Base-by-base conservation (phyloP, 116 monocot species). In the Dioscorea cayenensis region DNA sequence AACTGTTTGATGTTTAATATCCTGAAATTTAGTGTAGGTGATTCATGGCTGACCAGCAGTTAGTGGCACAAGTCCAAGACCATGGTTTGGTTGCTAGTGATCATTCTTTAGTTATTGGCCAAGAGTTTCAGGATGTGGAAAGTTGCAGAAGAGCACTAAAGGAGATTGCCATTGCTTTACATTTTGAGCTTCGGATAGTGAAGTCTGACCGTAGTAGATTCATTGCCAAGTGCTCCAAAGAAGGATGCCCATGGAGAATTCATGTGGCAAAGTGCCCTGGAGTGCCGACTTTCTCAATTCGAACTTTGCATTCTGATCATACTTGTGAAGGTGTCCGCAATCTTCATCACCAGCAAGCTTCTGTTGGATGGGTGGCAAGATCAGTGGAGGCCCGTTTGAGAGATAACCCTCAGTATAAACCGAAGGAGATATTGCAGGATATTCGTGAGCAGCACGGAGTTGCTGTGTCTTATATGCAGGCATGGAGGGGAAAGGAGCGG, bases 401-500 rank as follows among this genome's bases (percentile, higher is more conserved):
- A 74, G 85, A 90, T 72, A 99, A 99, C 75, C 94, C 94, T 9
- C 83, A 81, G 63, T 89, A 86, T 69, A 99, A 99, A 66, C 99
- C 99, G 3, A 99, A 99, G 77, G 94, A 99, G 78, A 99, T 99
- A 71, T 67, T 99, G 80, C 91, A 99, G 60, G 99, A 94, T 71
- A 99, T 99, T 28, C 84, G 79, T 2, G 91, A 94, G 48, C 83
- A 99, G 59, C 99, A 99, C 76, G 99, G 99, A 16, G 91, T 99
- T 36, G 94, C 94, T 28, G 99, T 99, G 29, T 91, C 94, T 58
- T 99, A 99, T 68, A 99, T 99, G 99, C 99, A 99, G 74, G 99
- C 94, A 18, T 99, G 99, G 99, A 86, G 99, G 64, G 99, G 99
- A 11, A 99, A 99, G 67, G 94, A 99, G 72, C 79, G 99, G 9